Conservation (phyloP, 257 asterid genomes). For the Salvia splendens region DNA sequence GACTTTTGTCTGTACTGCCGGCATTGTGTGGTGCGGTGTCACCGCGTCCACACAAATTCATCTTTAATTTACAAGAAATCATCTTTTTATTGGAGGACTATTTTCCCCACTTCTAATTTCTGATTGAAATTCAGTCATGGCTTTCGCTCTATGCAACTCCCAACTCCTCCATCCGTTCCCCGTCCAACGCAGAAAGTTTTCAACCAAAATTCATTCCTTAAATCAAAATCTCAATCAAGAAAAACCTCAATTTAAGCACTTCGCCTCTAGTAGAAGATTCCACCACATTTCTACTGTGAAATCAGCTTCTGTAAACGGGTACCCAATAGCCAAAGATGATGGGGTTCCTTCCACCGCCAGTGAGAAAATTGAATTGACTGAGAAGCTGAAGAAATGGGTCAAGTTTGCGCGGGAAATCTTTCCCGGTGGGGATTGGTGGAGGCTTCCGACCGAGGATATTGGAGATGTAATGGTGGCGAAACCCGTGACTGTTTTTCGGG, state of each 20-base stretch:
- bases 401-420: constrained; percentile 43
- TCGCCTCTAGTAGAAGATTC: constrained; percentile 31
- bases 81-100: not conserved
- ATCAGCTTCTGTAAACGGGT: constrained; percentile 63
- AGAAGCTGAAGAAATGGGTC: constrained; percentile 58
- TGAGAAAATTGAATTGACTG: constrained; percentile 38
- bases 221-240: constrained; percentile 25
- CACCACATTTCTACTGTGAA: constrained; percentile 41
- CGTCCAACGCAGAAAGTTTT: constrained; percentile 27
- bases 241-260: constrained; percentile 31
- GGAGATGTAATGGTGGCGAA: constrained; percentile 57
- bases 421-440: constrained; percentile 97
- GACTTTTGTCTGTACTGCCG: constrained; percentile 6
- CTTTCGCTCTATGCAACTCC: constrained; percentile 42
- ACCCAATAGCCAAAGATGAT: constrained; percentile 40
- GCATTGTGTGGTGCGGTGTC: constrained; percentile 29
- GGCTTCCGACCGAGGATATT: constrained; percentile 56
- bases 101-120: not conserved
- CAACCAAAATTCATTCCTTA: constrained; percentile 15
- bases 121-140: constrained; percentile 34
- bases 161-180: constrained; percentile 41
- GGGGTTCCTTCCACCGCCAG: constrained; percentile 17
- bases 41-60: constrained; percentile 1
- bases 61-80: not conserved
- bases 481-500: constrained; percentile 85